phyloP scores from a whole-genome alignment of 208 protist species.

The Trypanosoma cruzi region DNA sequence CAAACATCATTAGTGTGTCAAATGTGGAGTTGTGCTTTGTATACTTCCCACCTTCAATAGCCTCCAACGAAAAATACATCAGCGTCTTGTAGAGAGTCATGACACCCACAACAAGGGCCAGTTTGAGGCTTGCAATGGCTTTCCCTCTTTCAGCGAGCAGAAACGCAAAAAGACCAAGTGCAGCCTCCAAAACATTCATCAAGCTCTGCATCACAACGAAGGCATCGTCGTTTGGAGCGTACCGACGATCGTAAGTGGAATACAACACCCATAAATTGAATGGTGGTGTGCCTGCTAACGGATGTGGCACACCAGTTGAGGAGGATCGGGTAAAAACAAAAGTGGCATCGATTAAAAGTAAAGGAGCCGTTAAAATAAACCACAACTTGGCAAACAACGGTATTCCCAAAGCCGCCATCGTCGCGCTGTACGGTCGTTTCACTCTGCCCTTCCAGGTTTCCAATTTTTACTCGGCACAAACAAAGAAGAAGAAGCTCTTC shows the following conservation, averaged over 20 bases:
- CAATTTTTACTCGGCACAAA: too few relatives aligned
- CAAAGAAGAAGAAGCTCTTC: too few relatives aligned
- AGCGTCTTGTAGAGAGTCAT: conserved; percentile 90
- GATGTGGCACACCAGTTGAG: conserved; percentile 33
- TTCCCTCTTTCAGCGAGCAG: conserved; percentile 26
- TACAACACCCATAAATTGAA: conserved; percentile 76
- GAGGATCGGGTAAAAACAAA: conserved; percentile 66
- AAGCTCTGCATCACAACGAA: conserved; percentile 87
- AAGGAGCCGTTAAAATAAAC: conserved; percentile 53
- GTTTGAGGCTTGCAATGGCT: conserved; percentile 34
- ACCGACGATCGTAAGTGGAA: conserved; percentile 70
- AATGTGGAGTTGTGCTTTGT: conserved; percentile 61
- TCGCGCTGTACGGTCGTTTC: too few relatives aligned
- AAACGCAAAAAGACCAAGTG: conserved; percentile 48
- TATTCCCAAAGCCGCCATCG: conserved; percentile 41
- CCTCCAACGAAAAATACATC: conserved; percentile 69
- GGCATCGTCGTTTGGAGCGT: conserved; percentile 77
- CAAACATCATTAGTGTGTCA: conserved; percentile 55
- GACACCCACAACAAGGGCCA: conserved; percentile 45
- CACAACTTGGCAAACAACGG: conserved; percentile 59
- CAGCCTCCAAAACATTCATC: conserved; percentile 75
- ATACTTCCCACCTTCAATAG: conserved; percentile 61
- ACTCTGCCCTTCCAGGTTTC: too few relatives aligned
- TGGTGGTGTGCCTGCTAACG: conserved; percentile 43
- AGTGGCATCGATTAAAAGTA: conserved; percentile 67